phyloP scores from a whole-genome alignment of 257 asterid species.

The Sherardia arvensis region DNA sequence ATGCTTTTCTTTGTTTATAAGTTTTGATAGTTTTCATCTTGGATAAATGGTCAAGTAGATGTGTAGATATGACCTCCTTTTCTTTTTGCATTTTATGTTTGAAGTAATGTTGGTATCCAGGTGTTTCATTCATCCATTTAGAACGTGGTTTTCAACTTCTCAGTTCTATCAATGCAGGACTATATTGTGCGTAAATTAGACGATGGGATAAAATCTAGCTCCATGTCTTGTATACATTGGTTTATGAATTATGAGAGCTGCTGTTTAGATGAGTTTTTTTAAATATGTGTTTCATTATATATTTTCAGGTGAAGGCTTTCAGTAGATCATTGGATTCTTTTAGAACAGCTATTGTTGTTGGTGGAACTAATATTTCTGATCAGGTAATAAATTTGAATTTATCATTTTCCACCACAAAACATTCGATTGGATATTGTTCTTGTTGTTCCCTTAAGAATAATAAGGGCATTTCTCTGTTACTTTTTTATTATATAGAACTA shows the following conservation, averaged over 20 bases:
- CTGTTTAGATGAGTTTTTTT: not conserved
- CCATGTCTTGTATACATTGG: not conserved
- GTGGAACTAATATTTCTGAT: constrained; percentile 79
- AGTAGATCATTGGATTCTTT: constrained; percentile 65
- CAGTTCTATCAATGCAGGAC: not conserved
- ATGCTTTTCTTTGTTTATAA: not conserved
- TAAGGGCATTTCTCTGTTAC: not conserved
- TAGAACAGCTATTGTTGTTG: constrained; percentile 77
- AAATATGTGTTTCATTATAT: not conserved
- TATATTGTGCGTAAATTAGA: not conserved
- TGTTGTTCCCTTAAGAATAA: not conserved
- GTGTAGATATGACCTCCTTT: too few relatives aligned
- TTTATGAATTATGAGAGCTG: too few relatives aligned
- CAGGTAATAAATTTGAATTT: constrained; percentile 40
- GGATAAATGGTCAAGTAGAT: not conserved
- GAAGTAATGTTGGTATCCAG: not conserved
- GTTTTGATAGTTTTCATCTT: not conserved
- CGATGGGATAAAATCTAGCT: not conserved
- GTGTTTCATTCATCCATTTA: not conserved
- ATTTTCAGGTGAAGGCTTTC: constrained; percentile 77
- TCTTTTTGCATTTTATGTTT: not conserved
- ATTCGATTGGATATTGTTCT: not conserved
- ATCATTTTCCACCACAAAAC: not conserved
- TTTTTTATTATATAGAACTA: not conserved
- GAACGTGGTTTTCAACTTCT: not conserved